Evolutionary conservation across 257 asterid species (phyloP).

Genomic region (Nicotiana obtusifolia): DNA sequence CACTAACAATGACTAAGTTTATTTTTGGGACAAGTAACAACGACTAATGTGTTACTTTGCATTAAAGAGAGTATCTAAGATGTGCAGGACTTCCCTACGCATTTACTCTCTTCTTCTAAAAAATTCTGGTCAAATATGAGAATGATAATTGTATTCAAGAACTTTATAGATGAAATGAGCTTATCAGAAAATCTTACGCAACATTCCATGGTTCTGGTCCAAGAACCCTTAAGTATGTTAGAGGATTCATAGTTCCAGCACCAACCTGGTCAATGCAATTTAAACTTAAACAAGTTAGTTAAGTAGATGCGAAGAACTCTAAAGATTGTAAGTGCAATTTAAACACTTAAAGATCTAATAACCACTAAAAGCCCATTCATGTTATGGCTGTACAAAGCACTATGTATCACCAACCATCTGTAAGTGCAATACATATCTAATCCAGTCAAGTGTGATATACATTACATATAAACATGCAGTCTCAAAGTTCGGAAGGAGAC

Average conservation of each 20-base stretch:
- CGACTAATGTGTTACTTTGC: not conserved
- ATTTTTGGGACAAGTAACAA: not conserved
- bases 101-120: not conserved
- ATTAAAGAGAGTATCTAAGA: not conserved
- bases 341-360: not conserved
- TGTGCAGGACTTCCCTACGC: not conserved
- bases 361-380: not conserved
- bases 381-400: not conserved
- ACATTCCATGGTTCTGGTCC: slow-evolving; percentile 99
- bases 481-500: not conserved
- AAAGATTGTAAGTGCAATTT: not conserved
- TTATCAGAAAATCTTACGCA: slow-evolving; percentile 60
- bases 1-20: not conserved
- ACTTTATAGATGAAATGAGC: not conserved
- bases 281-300: slow-evolving; percentile 21
- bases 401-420: not conserved
- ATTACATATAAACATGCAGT: not conserved
- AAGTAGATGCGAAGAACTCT: not conserved
- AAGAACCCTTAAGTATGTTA: slow-evolving; percentile 83
- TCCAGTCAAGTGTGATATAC: not conserved
- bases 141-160: not conserved
- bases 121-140: not conserved
- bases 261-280: slow-evolving; percentile 69
- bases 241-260: slow-evolving; percentile 99
- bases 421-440: not conserved